Evolutionary conservation across 148 eudicot genomes (phyloP), one percentile per base, ranked within the genome.

Genomic region (Drosera capensis): DNA sequence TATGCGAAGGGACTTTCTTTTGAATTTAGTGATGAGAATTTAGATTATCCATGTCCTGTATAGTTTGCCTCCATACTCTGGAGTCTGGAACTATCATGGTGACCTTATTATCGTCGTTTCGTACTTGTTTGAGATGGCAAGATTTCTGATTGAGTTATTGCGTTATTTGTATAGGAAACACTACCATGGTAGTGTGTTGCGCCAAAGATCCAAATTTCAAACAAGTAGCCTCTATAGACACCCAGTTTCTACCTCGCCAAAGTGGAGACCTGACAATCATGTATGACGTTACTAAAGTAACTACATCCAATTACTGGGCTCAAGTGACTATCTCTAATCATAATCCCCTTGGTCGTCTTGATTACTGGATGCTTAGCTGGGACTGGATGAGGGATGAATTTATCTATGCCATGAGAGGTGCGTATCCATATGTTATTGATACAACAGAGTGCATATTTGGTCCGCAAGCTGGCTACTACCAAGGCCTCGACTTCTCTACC

Each of bases 311-410:
- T 48, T 80, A 80, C 61, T 77, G 78, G 80, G 90, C 90, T 17
- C 70, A 73, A 40, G 84, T 80, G n/a, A 77, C 90, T 0, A 73
- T 80, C 50, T 45, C 57, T 25, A 80, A 80, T 50, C 71, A 80
- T 51, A 73, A 73, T 46, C 68, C 75, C 12, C 52, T 80, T 2
- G 90, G 90, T 20, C 83, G 90, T 2, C 80, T 80, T 25, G 90
- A 80, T 49, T 63, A 73, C 48, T 80, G 90, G 90, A 67, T 55
- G 24, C 54, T 80, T 25, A 77, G 69, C 55, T 80, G 77, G 75
- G 78, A 77, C 36, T 80, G 90, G 90, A 80, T 77, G 84, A 51
- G 63, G 5, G 73, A 64, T 8, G 90, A 80, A 63, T 80, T 80
- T 54, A 80, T 80, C 30, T 30, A 26, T 22, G 22, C 63, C 46